Conservation (phyloP, 2,329 filamentous ascomycete genomes). For the Fusarium sambucinum region DNA sequence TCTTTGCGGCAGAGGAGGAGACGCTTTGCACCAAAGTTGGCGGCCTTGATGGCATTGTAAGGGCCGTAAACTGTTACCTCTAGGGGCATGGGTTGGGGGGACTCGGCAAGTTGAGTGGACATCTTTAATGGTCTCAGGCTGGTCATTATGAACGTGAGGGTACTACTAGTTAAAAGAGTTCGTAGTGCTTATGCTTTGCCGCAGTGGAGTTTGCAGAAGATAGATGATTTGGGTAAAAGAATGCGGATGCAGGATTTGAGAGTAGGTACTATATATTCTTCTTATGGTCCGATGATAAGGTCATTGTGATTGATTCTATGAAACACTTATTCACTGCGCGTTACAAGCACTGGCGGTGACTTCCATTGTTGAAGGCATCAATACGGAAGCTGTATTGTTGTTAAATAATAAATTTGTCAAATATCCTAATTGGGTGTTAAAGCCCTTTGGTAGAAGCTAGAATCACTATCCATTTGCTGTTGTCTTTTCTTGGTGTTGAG, state of each 20-base stretch:
- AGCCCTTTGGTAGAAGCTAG: neutral
- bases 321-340: conserved; percentile 1
- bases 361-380: conserved; percentile 14
- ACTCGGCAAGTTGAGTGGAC: conserved; percentile 2
- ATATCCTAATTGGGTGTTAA: neutral
- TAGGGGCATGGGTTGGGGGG: conserved; percentile 51
- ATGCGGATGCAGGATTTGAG: neutral
- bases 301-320: conserved; percentile 11
- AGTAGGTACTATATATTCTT: neutral
- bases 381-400: neutral
- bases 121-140: conserved; percentile 12
- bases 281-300: conserved; percentile 2
- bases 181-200: neutral
- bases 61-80: conserved; percentile 68
- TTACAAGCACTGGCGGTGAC: conserved; percentile 14
- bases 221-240: neutral
- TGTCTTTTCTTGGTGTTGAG: conserved; percentile 11
- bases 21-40: conserved; percentile 60
- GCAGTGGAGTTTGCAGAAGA: neutral
- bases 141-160: neutral
- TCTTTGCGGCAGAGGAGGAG: conserved; percentile 66
- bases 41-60: conserved; percentile 55
- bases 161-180: neutral
- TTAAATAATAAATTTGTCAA: neutral
- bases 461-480: neutral